Base-by-base conservation (phyloP, 352 stramenopile genomes). In the Phytophthora ramorum region DNA sequence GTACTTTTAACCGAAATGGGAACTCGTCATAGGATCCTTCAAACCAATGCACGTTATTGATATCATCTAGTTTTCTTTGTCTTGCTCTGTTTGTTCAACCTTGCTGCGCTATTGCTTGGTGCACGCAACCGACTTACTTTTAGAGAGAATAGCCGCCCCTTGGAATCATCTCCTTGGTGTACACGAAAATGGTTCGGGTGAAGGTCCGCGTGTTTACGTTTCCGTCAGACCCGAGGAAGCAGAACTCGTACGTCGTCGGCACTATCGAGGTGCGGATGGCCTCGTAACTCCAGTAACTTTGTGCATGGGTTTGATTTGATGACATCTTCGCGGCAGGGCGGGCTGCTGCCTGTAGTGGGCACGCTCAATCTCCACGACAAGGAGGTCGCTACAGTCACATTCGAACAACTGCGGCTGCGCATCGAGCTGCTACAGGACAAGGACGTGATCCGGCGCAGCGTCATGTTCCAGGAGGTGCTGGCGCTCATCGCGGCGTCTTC, bases 161-260 rank as follows among this genome's bases (percentile, higher is more conserved):
- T 53, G 24, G 14, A 32, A 35, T 35, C n/a, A 3, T 30, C 19
- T 24, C 28, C 6, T 43, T 43, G 35, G 10, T 17, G 28, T 43
- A 17, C 20, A 24, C 7, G 17, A 49, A 60, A 26, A 73, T 73
- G 65, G 60, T 69, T 49, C 65, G 53, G 1, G 67, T 93, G 26
- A 94, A 94, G 62, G 69, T 94, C 16, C 80, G 81, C 44, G 85
- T 92, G 58, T 91, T 94, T 72, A 90, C 82, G 37, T 91, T 92
- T 68, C 72, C 78, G 6, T 90, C 85, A 2, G 77, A 87, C 52
- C 81, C 81, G 17, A 77, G 67, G 50, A 69, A 76, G 64, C 82
- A 94, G 63, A 91, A 94, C 56, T 92, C 85, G 24, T 94, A 89
- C 43, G 59, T 94, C 22, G 82, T 94, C 19, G 85, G 85, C 43